Conservation (phyloP, 768 basidiomycete species). For the Aureoboletus auriporus region DNA sequence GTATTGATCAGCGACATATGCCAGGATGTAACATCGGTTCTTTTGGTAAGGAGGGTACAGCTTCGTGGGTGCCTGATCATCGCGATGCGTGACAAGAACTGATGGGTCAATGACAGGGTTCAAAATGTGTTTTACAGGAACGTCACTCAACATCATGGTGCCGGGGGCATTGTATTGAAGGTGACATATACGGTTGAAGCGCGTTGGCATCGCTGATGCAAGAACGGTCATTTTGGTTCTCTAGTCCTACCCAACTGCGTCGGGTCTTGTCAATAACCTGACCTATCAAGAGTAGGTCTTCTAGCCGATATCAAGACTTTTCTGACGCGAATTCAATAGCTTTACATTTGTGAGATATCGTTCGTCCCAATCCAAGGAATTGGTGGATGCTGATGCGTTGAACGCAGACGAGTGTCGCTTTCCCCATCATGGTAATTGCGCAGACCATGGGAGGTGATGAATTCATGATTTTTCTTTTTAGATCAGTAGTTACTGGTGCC, state of each 20-base stretch:
- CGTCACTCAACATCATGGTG: background rate
- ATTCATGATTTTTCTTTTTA: background rate
- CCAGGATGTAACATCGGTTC: constrained; percentile 15
- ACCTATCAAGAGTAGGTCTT: constrained; percentile 10
- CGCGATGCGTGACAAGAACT: background rate
- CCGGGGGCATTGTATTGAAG: constrained; percentile 7
- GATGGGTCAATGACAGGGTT: constrained; percentile 1
- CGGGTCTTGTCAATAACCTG: constrained; percentile 7
- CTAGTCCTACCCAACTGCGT: constrained; percentile 10
- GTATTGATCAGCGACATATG: background rate
- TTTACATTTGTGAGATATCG: constrained; percentile 10
- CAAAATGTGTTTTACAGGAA: constrained; percentile 11
- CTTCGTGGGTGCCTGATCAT: background rate
- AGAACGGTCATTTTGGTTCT: no score
- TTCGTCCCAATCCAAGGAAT: no score
- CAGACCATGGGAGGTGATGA: no score
- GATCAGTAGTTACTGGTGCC: constrained; percentile 8
- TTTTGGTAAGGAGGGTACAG: background rate
- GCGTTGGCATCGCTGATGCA: no score
- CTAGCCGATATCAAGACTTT: background rate
- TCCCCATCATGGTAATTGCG: constrained; percentile 11
- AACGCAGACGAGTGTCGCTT: background rate
- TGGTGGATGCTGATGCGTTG: background rate
- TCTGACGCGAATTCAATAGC: background rate
- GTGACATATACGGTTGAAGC: background rate